A percentile compares a stretch with the other conserved stretches of the same genome.
Conservation (phyloP, 139 green algal genomes). For the Astrephomene gubernaculifera region DNA sequence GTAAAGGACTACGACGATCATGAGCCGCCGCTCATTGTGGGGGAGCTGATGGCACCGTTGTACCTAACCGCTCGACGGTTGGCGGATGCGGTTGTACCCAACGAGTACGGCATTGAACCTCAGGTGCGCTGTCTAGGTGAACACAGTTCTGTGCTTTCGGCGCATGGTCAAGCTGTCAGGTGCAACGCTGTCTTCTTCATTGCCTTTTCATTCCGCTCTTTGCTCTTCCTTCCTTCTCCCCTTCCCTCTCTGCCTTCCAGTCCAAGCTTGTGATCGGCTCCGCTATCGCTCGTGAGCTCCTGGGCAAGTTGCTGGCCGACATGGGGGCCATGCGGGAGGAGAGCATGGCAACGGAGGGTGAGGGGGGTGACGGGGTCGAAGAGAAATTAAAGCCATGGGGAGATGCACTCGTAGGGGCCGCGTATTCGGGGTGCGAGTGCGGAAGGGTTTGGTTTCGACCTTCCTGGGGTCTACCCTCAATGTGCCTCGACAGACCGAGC, state of each 20-base stretch:
- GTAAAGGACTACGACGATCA: background rate
- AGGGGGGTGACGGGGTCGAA: background rate
- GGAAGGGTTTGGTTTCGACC: no score
- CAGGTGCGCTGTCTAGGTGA: conserved; percentile 25
- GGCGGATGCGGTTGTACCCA: conserved; percentile 77
- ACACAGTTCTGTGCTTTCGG: no score
- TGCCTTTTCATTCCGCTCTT: no score
- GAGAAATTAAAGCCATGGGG: no score
- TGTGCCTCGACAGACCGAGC: no score
- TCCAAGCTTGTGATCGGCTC: conserved; percentile 83
- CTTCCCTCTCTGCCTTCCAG: no score
- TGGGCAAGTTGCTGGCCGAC: conserved; percentile 95
- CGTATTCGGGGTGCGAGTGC: no score
- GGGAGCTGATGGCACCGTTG: conserved; percentile 43
- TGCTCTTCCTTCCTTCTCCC: no score
- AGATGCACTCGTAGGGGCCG: no score
- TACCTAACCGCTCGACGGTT: conserved; percentile 74
- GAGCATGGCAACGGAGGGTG: conserved; percentile 64
- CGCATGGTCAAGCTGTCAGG: no score
- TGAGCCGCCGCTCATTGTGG: background rate
- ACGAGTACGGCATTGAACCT: conserved; percentile 83
- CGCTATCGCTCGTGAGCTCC: conserved; percentile 75
- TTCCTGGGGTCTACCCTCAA: no score
- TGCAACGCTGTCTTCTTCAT: no score
- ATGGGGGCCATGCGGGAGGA: conserved; percentile 88